Evolutionary conservation across 257 asterid species (phyloP), one percentile per base, ranked within the genome.

Genomic region (Ilex asprella): DNA sequence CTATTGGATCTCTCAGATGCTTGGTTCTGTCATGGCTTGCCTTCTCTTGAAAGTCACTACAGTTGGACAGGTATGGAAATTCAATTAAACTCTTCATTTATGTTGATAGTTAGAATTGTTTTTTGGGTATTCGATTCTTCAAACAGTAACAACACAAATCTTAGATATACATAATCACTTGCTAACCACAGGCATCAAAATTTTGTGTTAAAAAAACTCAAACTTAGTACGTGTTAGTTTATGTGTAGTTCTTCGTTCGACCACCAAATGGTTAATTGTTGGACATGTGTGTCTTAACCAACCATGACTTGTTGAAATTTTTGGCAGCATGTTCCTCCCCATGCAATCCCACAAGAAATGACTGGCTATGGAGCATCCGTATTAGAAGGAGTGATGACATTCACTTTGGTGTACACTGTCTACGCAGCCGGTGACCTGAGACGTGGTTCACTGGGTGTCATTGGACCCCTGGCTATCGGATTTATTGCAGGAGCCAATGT

Each of bases 321-420:
- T 10, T 53, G 10, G 54, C 74, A 90, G 92, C 82, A 66, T 1
- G 59, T 90, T 41, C 93, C 91, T 0, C 43, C 76, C 0, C 83
- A 73, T 39, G 52, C 75, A 16, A 79, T 91, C n/a, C 87, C 95
- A 0, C 10, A 47, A 6, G 91, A 85, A 35, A 91, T 91, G 97
- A 91, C 97, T 0, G 97, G 97, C 10, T 85, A 87, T 10, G 97
- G 95, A 12, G 97, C 89, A 13, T 77, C 95, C 15, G 56, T 85
- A 32, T 68, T 91, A 7, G 95, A 87, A 65, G 95, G 95, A 0
- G 69, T 81, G 56, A 91, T 82, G 95, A 84, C 97, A 39, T 91
- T 91, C 50, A 80, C 68, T 13, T 41, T 91, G 10, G 97, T 87
- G 2, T 91, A 87, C 83, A 82, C 97, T 0, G 83, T 81, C 9